Base-by-base conservation (phyloP, 768 basidiomycete genomes). In the Amanita rimosa region DNA sequence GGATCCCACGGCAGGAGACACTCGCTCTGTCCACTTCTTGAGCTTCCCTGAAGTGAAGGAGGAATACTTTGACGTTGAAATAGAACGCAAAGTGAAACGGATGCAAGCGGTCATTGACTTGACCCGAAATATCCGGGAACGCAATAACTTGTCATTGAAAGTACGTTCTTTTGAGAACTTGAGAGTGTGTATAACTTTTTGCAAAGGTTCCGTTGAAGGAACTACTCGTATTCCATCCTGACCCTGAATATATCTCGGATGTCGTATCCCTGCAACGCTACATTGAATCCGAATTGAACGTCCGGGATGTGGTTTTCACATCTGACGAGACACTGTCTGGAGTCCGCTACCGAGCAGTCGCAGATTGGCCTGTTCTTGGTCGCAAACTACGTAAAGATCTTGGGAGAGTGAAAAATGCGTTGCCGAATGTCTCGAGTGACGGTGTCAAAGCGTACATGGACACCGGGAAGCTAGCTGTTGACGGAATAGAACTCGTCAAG, bases 31-130 rank as follows among this genome's bases (percentile, higher is more conserved):
- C 54, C 96, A 99, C 68, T 99, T 98, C 76, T 63, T 98, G 52
- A 75, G 79, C 46, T 98, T 96, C 82, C 96, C 96, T 0, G 76
- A 84, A 35, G 85, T 92, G 45, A 93, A 92, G 61, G 83, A 88
- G 56, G 92, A 94, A 54, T 98, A 98, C 70, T 92, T 96, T 62
- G 90, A 99, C 64, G 78, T 70, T 16, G 83, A 83, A 57, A 93
- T 98, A 57, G 93, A 98, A 67, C 81, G 94, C 42, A 86, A 96
- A 67, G 90, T 98, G 19, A 78, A 85, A 65, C 80, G 93, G 8
- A 92, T 99, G 85, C 93, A 95, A 64, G 76, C 83, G 9, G 85
- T 99, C 62, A 98, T 98, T 55, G 92, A 97, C 45, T 71, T 99
- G 54, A 83, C 85, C 4, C 79, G 96, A 52, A 82, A 83, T 56